A percentile compares a stretch with the other conserved stretches of the same genome.
These are phyloP conservation scores for Neohortaea acidophila DNA, from an alignment of 495 filamentous ascomycete species.

Conservation along the genomic window DNA sequence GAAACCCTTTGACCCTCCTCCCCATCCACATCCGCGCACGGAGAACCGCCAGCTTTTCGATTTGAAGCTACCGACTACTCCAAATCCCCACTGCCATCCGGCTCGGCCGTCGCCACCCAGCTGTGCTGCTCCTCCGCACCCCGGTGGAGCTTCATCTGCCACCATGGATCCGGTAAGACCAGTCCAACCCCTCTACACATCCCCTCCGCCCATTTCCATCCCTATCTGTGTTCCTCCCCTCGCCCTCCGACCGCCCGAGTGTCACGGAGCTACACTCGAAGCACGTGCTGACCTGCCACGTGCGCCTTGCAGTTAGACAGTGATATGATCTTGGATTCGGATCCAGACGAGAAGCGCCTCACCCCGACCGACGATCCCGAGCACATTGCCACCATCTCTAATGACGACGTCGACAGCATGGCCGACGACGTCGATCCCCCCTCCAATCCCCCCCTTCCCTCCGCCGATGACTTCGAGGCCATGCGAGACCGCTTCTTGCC, in stretches of 20 bases:
- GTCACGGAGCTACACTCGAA: not conserved
- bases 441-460: conserved; percentile 19
- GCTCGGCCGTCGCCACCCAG: no score
- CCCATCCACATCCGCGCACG: no score
- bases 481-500: conserved; percentile 68
- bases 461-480: conserved; percentile 67
- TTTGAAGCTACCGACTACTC: no score
- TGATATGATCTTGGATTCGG: conserved; percentile 39
- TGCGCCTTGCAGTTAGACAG: conserved; percentile 37
- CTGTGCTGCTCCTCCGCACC: no score
- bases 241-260: not conserved
- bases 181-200: conserved; percentile 2
- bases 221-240: not conserved
- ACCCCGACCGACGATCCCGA: conserved; percentile 54
- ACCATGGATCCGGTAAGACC: conserved; percentile 1
- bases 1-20: no score
- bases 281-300: conserved; percentile 1
- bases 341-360: conserved; percentile 49
- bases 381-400: conserved; percentile 71
- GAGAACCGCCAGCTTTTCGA: no score
- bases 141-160: no score
- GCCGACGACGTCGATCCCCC: conserved; percentile 32
- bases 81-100: no score
- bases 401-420: conserved; percentile 37
- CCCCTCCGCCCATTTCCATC: not conserved